These are phyloP conservation scores for Colletotrichum chlorophyti DNA, from an alignment of 2,329 filamentous ascomycete genomes.

Conservation along the genomic window DNA sequence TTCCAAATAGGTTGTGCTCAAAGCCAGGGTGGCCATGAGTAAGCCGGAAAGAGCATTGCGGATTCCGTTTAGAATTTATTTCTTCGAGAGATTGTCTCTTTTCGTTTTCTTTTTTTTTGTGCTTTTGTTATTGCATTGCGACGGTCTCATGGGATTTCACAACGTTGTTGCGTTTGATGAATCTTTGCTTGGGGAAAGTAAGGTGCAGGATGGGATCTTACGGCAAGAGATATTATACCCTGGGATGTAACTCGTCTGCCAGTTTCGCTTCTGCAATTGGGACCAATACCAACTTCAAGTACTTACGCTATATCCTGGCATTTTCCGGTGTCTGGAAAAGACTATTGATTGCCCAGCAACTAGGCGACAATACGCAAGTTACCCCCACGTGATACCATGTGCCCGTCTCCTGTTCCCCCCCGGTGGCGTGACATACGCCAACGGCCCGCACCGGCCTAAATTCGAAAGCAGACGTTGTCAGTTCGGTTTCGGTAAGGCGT, in stretches of 20 bases:
- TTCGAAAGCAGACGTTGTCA: not conserved
- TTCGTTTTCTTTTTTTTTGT: not conserved
- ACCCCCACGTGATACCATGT: conserved; percentile 5
- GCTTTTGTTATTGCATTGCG: conserved; percentile 12
- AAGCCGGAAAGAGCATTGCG: too few species aligned
- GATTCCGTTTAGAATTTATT: too few species aligned
- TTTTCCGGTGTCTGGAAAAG: not conserved
- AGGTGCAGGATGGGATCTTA: conserved; percentile 15
- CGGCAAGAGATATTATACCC: conserved; percentile 23
- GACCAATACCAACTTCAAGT: not conserved
- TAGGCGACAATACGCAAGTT: not conserved
- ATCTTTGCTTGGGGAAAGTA: conserved; percentile 1
- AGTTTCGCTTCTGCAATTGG: conserved; percentile 5
- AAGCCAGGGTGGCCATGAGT: too few species aligned
- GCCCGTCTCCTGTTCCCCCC: not conserved
- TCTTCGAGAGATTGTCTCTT: too few species aligned
- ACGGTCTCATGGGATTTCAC: conserved; percentile 5
- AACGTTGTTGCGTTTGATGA: conserved; percentile 7
- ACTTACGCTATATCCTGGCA: not conserved
- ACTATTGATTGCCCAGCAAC: not conserved
- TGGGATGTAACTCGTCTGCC: conserved; percentile 17
- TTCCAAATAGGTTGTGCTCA: conserved; percentile 30
- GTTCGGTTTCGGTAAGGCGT: not conserved
- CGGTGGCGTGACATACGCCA: conserved; percentile 3
- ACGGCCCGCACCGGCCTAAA: not conserved